Percentiles rank a stretch among this genome's conserved stretches.
These are phyloP conservation scores for Lipomyces kockii DNA, from an alignment of 805 yeast genomes.

Conservation along the genomic window DNA sequence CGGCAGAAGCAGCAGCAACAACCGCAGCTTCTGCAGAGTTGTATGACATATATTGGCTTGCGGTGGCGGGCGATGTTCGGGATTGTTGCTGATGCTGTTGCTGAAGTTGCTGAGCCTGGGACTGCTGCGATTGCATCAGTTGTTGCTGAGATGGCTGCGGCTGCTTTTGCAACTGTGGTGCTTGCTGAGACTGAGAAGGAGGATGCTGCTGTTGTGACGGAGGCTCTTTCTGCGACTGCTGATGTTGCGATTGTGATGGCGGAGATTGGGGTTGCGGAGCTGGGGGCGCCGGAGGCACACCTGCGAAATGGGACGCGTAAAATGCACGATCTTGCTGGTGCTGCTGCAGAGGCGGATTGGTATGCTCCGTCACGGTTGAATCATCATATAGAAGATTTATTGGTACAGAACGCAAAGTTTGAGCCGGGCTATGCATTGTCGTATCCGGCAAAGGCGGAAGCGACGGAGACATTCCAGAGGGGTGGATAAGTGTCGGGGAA, in stretches of 20 bases:
- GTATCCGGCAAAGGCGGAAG: not conserved
- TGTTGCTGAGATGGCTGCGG: not conserved
- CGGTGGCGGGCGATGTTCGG: not conserved
- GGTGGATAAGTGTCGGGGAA: not conserved
- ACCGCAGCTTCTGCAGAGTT: not conserved
- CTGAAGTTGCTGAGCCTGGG: slow-evolving; percentile 2
- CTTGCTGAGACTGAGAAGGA: not conserved
- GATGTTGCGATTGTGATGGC: not conserved
- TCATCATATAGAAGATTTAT: slow-evolving; percentile 14
- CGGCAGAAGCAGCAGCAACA: not conserved
- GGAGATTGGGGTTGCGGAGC: not conserved
- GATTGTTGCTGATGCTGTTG: slow-evolving; percentile 2
- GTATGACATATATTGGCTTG: not conserved
- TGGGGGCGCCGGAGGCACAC: not conserved
- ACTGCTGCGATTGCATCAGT: slow-evolving; percentile 5
- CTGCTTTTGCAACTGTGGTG: not conserved
- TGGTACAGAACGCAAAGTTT: slow-evolving; percentile 12
- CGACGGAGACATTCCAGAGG: not conserved
- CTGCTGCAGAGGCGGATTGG: not conserved
- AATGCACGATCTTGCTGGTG: not conserved
- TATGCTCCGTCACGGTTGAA: not conserved
- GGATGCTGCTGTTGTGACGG: slow-evolving; percentile 8
- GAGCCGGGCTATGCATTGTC: not conserved
- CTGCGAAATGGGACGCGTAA: not conserved
- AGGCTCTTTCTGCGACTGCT: not conserved